A percentile compares a stretch with the other conserved stretches of the same genome.
Conservation (phyloP, 78 protist species). For the Cavenderia fasciculata region DNA sequence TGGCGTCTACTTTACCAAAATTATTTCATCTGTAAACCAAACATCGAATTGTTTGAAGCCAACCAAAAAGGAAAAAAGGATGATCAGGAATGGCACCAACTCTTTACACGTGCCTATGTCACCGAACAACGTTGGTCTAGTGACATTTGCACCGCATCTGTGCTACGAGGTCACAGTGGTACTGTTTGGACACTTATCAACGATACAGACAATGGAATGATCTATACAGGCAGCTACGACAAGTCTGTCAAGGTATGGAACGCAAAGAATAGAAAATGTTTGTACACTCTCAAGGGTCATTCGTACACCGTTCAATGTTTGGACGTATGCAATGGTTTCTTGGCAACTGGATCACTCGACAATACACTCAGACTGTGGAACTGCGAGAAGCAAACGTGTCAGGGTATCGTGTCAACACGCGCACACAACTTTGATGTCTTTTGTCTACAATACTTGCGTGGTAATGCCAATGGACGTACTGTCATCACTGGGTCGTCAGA, state of each 20-base stretch:
- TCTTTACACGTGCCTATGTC: constrained; percentile 19
- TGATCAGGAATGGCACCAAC: constrained; percentile 43
- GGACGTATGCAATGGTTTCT: not conserved
- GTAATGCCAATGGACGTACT: too few species aligned
- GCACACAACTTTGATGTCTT: constrained; percentile 72
- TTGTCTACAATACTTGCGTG: constrained; percentile 23
- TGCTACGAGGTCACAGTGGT: constrained; percentile 49
- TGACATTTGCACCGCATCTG: constrained; percentile 17
- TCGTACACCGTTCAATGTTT: constrained; percentile 55
- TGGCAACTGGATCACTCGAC: constrained; percentile 59
- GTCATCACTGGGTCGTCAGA: constrained; percentile 31
- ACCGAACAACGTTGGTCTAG: constrained; percentile 24
- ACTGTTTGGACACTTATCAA: constrained; percentile 34
- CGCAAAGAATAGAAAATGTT: constrained; percentile 27
- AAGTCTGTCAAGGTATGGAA: constrained; percentile 59
- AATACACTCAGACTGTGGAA: constrained; percentile 55
- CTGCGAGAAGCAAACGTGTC: not conserved
- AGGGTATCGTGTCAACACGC: constrained; percentile 11
- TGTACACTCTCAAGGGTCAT: constrained; percentile 38
- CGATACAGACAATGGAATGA: constrained; percentile 1
- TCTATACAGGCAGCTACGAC: constrained; percentile 48
- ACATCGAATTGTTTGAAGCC: not conserved
- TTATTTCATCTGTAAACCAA: constrained; percentile 20
- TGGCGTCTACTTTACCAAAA: constrained; percentile 35
- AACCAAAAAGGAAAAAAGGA: not conserved